phyloP scores from a whole-genome alignment of 352 stramenopile species.

The Phytophthora capsici region DNA sequence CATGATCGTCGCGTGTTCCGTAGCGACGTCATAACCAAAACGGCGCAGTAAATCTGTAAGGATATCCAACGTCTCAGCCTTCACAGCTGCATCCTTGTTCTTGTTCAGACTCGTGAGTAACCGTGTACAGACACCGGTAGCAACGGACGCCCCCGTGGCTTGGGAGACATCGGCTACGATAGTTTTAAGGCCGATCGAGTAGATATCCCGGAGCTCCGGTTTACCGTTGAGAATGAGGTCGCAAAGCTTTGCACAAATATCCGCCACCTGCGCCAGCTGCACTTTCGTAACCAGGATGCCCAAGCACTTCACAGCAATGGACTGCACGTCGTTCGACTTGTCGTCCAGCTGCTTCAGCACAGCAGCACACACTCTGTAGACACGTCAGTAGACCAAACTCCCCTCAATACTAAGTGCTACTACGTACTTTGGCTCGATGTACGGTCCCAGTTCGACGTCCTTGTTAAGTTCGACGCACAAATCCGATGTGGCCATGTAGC shows the following conservation, averaged over 20 bases:
- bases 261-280: conserved; percentile 93
- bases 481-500: conserved; percentile 99
- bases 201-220: conserved; percentile 98
- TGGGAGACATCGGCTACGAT: conserved; percentile 95
- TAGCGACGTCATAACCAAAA: conserved; percentile 93
- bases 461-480: conserved; percentile 97
- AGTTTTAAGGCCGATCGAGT: conserved; percentile 98
- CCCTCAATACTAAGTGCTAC: background rate
- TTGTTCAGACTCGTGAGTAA: conserved; percentile 70
- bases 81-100: conserved; percentile 83
- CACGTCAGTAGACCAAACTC: background rate
- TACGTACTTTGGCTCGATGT: conserved; percentile 85
- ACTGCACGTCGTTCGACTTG: conserved; percentile 99
- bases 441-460: conserved; percentile 88
- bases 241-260: conserved; percentile 98
- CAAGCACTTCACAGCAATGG: conserved; percentile 92
- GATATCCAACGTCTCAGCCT: conserved; percentile 96
- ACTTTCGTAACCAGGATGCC: conserved; percentile 98
- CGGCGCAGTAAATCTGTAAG: conserved; percentile 96
- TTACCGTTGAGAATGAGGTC: conserved; percentile 97
- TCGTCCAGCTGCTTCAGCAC: conserved; percentile 98
- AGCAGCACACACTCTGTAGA: conserved; percentile 91
- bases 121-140: conserved; percentile 67
- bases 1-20: conserved; percentile 92
- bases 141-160: conserved; percentile 88